Evolutionary conservation across 2,329 filamentous ascomycete species (phyloP).

Genomic region (Diaporthe sp.): DNA sequence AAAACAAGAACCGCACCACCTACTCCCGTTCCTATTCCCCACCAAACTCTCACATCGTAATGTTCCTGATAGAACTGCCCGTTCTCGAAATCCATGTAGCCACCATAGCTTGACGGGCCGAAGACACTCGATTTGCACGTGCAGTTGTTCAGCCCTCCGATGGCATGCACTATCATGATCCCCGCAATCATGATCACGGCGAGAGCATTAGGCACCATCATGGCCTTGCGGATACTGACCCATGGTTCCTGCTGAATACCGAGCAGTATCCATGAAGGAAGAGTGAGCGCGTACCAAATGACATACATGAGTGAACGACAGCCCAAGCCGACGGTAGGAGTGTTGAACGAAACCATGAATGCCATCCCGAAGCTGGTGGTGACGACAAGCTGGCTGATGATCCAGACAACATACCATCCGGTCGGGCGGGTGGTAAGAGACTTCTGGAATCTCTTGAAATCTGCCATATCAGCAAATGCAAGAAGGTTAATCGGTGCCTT

Average conservation of each 20-base stretch:
- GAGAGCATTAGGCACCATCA: constrained; percentile 16
- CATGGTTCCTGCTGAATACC: constrained; percentile 4
- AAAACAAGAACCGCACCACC: neutral
- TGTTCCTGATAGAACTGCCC: constrained; percentile 13
- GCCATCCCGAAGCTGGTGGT: constrained; percentile 13
- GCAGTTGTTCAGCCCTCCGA: constrained; percentile 7
- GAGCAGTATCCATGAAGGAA: constrained; percentile 3
- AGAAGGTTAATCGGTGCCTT: constrained; percentile 1
- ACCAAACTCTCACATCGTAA: neutral
- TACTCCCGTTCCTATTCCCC: neutral
- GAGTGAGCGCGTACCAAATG: neutral
- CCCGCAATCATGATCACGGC: constrained; percentile 4
- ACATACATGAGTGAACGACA: constrained; percentile 6
- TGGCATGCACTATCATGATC: constrained; percentile 11
- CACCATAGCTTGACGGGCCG: neutral
- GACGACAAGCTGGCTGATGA: neutral
- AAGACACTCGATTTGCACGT: constrained; percentile 19
- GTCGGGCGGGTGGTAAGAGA: constrained; percentile 6
- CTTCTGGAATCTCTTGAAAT: neutral
- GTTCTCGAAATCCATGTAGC: constrained; percentile 14
- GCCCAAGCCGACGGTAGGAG: neutral
- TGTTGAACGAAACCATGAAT: constrained; percentile 23
- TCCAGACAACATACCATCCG: constrained; percentile 4
- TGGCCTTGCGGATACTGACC: neutral
- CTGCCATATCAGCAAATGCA: neutral